Evolutionary conservation across 1,284 basidiomycete genomes (phyloP).

Genomic region (Puccinia coronata): DNA sequence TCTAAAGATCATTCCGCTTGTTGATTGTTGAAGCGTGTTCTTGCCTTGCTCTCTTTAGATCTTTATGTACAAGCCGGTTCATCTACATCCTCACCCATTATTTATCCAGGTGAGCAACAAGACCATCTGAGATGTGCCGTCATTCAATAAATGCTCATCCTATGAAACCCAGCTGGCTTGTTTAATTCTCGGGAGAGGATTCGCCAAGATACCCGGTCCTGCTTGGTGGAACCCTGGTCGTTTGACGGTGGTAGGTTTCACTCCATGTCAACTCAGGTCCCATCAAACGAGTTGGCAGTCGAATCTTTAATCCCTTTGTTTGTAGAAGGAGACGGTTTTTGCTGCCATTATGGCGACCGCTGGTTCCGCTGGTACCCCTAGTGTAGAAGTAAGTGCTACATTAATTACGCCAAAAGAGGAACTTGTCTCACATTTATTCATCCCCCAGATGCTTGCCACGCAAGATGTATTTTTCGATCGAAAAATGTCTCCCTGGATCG

Average conservation of each 20-base stretch:
- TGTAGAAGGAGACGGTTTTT: conserved; percentile 48
- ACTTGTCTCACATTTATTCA: not conserved
- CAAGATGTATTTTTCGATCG: conserved; percentile 43
- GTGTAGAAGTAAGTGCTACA: conserved; percentile 27
- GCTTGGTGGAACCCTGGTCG: conserved; percentile 42
- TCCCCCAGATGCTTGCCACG: conserved; percentile 29
- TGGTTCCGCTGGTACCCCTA: conserved; percentile 18
- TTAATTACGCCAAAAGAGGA: not conserved
- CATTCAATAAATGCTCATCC: not conserved
- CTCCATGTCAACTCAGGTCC: not conserved
- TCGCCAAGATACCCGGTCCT: conserved; percentile 39
- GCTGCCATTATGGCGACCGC: conserved; percentile 37
- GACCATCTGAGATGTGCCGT: not conserved
- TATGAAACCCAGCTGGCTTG: conserved; percentile 22
- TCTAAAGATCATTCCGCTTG: not conserved
- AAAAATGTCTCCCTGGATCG: not conserved
- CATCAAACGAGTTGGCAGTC: too few relatives aligned
- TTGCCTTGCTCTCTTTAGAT: not conserved
- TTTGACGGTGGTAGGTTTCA: conserved; percentile 31
- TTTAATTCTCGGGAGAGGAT: conserved; percentile 25
- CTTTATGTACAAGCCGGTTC: conserved; percentile 42
- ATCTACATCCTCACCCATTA: conserved; percentile 18
- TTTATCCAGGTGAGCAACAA: conserved; percentile 34
- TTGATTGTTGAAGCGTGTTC: not conserved
- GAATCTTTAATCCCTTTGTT: too few relatives aligned